These are phyloP conservation scores for Climacium dendroides DNA, from an alignment of 225 moss, liverwort and hornwort genomes.

Conservation along the genomic window DNA sequence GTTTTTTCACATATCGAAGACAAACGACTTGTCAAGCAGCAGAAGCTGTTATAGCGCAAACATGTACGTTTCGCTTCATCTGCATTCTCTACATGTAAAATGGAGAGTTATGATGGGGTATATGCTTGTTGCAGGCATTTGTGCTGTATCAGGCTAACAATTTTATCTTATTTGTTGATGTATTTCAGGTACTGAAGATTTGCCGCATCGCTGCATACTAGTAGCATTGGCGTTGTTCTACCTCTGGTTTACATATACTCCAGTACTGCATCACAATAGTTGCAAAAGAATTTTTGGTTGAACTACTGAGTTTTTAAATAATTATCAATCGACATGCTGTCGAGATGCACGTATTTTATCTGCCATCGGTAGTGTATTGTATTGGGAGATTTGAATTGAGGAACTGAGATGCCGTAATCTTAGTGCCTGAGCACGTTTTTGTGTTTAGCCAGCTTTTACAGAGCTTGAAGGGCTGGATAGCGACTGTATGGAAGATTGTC, in stretches of 20 bases:
- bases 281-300: neutral
- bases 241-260: neutral
- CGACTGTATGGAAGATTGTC: neutral
- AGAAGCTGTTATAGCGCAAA: neutral
- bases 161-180: neutral
- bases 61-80: constrained; percentile 7
- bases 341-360: neutral
- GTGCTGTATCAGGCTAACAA: neutral
- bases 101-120: neutral
- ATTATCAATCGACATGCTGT: neutral
- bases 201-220: neutral
- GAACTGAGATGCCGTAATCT: neutral
- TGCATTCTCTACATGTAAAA: neutral
- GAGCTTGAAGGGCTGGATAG: neutral
- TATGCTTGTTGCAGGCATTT: neutral
- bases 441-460: neutral
- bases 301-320: neutral
- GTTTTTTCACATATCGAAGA: neutral
- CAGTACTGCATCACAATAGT: neutral
- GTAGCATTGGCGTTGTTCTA: neutral
- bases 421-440: neutral
- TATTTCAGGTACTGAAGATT: neutral
- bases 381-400: neutral
- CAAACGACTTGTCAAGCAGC: neutral
- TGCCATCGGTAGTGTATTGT: neutral